Conservation (phyloP, 1,139 yeast species). For the Kodamaea sp. region DNA sequence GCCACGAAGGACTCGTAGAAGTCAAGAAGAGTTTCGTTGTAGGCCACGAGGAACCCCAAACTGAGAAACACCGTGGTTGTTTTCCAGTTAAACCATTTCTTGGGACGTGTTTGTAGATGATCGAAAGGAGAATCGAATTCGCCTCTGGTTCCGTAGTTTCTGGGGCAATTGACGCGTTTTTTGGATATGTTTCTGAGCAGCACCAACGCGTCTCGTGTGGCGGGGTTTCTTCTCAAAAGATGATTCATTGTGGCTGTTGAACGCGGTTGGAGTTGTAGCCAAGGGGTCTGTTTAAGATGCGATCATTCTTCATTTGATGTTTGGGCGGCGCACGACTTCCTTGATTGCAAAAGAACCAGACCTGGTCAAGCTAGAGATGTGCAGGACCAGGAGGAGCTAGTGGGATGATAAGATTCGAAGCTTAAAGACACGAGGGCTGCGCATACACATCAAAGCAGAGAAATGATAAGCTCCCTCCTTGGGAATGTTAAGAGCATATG, state of each 20-base stretch:
- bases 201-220: too few species aligned
- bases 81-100: conserved; percentile 37
- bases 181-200: not conserved
- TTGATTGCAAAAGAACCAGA: too few species aligned
- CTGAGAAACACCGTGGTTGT: conserved; percentile 27
- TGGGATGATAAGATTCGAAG: too few species aligned
- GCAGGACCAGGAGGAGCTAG: too few species aligned
- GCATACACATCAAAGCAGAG: too few species aligned
- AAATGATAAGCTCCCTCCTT: too few species aligned
- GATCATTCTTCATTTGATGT: too few species aligned
- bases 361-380: too few species aligned
- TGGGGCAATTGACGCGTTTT: not conserved
- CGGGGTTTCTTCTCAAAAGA: not conserved
- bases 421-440: too few species aligned
- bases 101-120: conserved; percentile 27
- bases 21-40: conserved; percentile 37
- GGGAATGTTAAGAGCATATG: too few species aligned
- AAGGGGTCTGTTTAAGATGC: not conserved
- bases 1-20: conserved; percentile 33
- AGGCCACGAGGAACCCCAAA: conserved; percentile 34
- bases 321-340: too few species aligned
- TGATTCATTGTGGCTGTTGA: conserved; percentile 1
- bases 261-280: not conserved
- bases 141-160: conserved; percentile 24
- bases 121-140: conserved; percentile 40